These are phyloP conservation scores for Solanum etuberosum DNA, from an alignment of 257 asterid genomes.

Conservation along the genomic window DNA sequence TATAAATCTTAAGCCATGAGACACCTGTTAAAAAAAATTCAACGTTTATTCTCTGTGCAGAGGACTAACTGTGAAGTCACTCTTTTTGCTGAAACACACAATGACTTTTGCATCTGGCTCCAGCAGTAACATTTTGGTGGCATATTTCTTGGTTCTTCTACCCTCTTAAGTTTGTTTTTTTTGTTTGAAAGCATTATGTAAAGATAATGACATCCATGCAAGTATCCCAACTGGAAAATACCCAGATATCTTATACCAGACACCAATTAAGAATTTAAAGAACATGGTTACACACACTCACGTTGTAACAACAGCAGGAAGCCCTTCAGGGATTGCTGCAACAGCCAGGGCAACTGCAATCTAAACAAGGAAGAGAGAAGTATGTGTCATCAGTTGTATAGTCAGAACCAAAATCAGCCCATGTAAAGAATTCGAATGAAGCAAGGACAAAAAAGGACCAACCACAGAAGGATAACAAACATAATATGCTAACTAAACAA, in stretches of 20 bases:
- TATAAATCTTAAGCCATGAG: background rate
- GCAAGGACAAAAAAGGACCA: background rate
- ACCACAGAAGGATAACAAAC: background rate
- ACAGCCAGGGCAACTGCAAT: conserved; percentile 99
- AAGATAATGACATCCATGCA: background rate
- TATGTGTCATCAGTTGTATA: background rate
- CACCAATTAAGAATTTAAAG: conserved; percentile 2
- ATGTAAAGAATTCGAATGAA: background rate
- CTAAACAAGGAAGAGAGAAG: conserved; percentile 30
- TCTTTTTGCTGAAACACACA: background rate
- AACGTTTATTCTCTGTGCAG: background rate
- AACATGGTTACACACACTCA: conserved; percentile 29
- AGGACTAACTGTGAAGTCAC: background rate
- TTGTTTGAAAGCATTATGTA: background rate
- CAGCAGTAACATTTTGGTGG: background rate
- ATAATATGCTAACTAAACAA: background rate
- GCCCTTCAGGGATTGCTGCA: conserved; percentile 99
- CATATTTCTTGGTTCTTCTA: background rate
- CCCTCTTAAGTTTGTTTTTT: background rate
- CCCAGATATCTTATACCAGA: background rate
- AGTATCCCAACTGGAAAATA: background rate
- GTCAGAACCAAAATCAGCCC: background rate
- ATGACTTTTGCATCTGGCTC: background rate
- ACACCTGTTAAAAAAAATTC: background rate
- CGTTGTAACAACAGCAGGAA: conserved; percentile 99